Conservation (phyloP, 2,329 filamentous ascomycete genomes). For the Domatiomyces globalis region DNA sequence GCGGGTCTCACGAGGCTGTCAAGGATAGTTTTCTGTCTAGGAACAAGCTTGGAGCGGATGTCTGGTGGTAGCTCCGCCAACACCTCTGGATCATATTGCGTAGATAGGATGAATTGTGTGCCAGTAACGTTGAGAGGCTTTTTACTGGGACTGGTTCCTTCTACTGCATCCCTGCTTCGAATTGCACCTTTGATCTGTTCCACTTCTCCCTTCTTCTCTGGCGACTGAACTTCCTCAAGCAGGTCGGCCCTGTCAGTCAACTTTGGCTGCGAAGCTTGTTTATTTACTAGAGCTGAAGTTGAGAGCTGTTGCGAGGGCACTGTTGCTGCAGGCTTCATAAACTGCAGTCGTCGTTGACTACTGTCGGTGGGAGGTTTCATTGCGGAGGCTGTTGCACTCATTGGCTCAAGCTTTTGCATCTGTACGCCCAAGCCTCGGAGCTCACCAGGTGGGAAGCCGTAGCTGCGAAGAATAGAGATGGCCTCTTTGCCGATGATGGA, state of each 20-base stretch:
- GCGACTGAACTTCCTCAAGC: conserved; percentile 38
- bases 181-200: conserved; percentile 15
- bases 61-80: conserved; percentile 71
- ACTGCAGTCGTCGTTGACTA: conserved; percentile 66
- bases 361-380: conserved; percentile 36
- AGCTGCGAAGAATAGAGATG: conserved; percentile 66
- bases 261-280: conserved; percentile 18
- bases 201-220: conserved; percentile 21
- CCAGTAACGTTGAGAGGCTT: conserved; percentile 65
- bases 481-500: conserved; percentile 66
- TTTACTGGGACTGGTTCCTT: conserved; percentile 38
- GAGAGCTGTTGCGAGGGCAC: conserved; percentile 2
- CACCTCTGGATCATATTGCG: conserved; percentile 65
- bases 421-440: conserved; percentile 85
- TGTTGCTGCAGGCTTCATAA: conserved; percentile 41
- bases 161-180: conserved; percentile 18
- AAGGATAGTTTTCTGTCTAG: conserved; percentile 33
- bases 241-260: conserved; percentile 25
- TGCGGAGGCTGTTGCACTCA: conserved; percentile 39
- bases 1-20: conserved; percentile 5
- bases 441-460: conserved; percentile 76
- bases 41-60: conserved; percentile 62
- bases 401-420: conserved; percentile 77
- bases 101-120: conserved; percentile 82
- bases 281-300: conserved; percentile 2